A percentile compares a stretch with the other conserved stretches of the same genome.
Conservation (phyloP, 495 filamentous ascomycete species). For the Margaritispora aquatica region DNA sequence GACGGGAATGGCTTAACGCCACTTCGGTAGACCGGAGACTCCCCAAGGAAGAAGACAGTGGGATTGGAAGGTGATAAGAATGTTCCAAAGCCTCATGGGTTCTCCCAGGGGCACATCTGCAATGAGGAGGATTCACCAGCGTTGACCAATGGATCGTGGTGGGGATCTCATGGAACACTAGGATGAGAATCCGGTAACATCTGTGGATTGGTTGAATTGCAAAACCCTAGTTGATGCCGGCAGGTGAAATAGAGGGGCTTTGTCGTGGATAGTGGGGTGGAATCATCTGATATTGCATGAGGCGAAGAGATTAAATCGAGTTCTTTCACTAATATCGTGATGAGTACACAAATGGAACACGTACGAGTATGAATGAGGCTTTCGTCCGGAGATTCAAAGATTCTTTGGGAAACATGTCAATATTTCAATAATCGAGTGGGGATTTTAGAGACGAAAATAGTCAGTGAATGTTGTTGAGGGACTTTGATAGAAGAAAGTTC, state of each 20-base stretch:
- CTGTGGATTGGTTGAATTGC: neutral
- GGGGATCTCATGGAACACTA: neutral
- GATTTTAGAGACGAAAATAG: neutral
- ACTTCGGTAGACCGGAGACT: neutral
- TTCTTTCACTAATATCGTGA: no score
- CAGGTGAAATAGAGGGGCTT: neutral
- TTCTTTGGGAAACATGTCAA: neutral
- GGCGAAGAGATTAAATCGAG: no score
- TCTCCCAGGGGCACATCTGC: neutral
- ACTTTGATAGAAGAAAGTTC: neutral
- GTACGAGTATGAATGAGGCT: neutral
- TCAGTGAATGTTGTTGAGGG: neutral
- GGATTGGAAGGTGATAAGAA: neutral
- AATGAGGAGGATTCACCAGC: neutral
- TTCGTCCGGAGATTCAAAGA: neutral
- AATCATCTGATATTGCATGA: neutral
- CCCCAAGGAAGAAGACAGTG: neutral
- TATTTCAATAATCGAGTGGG: no score
- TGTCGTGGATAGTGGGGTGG: neutral
- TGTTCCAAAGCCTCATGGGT: neutral
- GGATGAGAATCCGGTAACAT: neutral
- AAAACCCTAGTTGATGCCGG: neutral
- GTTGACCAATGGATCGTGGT: neutral
- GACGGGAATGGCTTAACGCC: neutral
- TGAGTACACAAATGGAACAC: no score